A percentile compares a stretch with the other conserved stretches of the same genome.
These are phyloP conservation scores for Hypoxylon sp. DNA, from an alignment of 2,329 filamentous ascomycete genomes.

Conservation along the genomic window DNA sequence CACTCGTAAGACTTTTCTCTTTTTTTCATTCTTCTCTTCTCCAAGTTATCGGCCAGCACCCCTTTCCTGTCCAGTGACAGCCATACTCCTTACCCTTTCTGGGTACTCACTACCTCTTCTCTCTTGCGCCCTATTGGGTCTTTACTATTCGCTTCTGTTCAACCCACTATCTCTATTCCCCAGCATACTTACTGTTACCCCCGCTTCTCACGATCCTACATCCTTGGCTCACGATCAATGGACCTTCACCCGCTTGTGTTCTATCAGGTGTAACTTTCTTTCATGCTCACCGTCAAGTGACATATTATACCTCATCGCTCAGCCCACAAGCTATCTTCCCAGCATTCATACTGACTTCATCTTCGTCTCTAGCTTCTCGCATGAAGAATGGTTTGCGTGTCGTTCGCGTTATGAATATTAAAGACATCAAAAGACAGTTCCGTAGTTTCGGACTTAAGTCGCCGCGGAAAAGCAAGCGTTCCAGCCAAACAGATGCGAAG, in stretches of 20 bases:
- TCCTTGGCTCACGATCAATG: neutral
- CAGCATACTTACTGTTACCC: too few species aligned
- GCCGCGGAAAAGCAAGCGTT: neutral
- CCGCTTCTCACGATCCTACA: neutral
- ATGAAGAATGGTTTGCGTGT: conserved; percentile 40
- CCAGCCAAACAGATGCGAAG: conserved; percentile 4
- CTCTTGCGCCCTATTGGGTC: neutral
- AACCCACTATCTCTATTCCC: neutral
- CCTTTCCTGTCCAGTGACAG: conserved; percentile 2
- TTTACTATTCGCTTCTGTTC: neutral
- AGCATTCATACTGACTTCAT: conserved; percentile 9
- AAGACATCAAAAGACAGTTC: neutral
- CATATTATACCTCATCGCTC: neutral
- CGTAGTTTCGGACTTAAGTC: neutral
- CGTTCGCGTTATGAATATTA: conserved; percentile 19
- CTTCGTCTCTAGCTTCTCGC: conserved; percentile 33
- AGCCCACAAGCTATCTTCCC: neutral
- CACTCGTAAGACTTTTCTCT: conserved; percentile 32
- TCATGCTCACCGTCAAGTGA: neutral
- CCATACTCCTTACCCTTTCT: neutral
- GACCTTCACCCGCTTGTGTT: neutral
- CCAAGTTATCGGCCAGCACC: neutral
- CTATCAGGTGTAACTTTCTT: neutral
- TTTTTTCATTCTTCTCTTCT: conserved; percentile 5
- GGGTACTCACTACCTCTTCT: neutral